Base-by-base conservation (phyloP, 495 filamentous ascomycete genomes). In the Gamarada debralockiae region DNA sequence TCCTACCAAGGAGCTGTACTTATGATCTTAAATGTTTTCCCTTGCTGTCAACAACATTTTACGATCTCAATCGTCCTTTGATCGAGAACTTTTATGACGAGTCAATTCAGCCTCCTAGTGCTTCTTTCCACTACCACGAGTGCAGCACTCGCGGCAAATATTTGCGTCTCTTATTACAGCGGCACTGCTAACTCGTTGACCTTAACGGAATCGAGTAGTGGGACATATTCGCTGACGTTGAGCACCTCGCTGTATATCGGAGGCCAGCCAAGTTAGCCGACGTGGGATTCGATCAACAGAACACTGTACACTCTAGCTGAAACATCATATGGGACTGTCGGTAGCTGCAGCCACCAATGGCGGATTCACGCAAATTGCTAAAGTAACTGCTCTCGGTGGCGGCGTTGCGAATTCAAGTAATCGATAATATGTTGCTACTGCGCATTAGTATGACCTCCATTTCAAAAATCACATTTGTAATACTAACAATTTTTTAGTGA, bases 201-300 rank as follows among this genome's bases (percentile, higher is more conserved):
- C 1, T 31, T 59, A 31, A 34, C 52, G 2, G 13, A n/a, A 3
- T 38, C 10, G 8, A 38, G 23, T 9, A 37, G 43, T 31, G 42
- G 40, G 7, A 17, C 21, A 31, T 59, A 59, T 36, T 29, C 52
- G 10, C 25, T 59, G 27, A 44, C 47, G 27, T 9, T 22, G 14
- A 52, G 48, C 22, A 29, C 17, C 10, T 24, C 51, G 8, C 6
- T 55, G 25, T 52, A 18, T 18, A 29, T 52, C 38, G 46, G 47
- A 36, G 57, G 51, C 3, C 57, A 55, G 23, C 57, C 57, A 37
- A 59, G 52, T 23, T 59, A 46, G 51, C 21, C 55, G 48, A 59
- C 57, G 25, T 59, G 9, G 20, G 48, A 59, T 38, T 48, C 52
- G 2, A 15, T 39, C 2, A 52, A 2, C 9, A 38, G 52, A 15